These are phyloP conservation scores for Symbiodinium natans DNA, from an alignment of 73 alveolate genomes.

Conservation along the genomic window DNA sequence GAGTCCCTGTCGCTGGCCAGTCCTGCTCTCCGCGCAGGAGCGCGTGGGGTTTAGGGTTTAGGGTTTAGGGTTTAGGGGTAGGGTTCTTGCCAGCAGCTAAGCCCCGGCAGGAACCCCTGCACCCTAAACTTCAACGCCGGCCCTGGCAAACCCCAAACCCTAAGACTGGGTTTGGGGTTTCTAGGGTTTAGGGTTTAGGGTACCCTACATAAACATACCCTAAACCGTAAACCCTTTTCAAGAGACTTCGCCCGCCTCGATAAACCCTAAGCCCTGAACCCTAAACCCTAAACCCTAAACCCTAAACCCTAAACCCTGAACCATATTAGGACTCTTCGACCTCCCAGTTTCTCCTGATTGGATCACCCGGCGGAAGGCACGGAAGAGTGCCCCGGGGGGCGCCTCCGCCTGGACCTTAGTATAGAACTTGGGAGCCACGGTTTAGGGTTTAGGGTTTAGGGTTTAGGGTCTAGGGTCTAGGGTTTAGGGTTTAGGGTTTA, in stretches of 20 bases:
- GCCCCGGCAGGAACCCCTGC: not conserved
- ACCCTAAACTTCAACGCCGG: too few relatives aligned
- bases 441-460: not conserved
- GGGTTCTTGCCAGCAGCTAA: not conserved
- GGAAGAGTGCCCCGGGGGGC: constrained; percentile 85
- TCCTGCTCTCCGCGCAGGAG: not conserved
- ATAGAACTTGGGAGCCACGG: not conserved
- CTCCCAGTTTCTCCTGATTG: constrained; percentile 20
- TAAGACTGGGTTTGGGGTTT: too few relatives aligned
- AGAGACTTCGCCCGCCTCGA: too few relatives aligned
- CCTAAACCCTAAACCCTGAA: not conserved
- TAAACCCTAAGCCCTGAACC: not conserved
- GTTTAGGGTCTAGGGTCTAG: too few relatives aligned
- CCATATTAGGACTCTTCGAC: too few relatives aligned
- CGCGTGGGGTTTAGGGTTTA: not conserved
- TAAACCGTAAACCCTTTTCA: too few relatives aligned
- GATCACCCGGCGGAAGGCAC: constrained; percentile 66
- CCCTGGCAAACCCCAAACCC: too few relatives aligned
- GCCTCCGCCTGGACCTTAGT: constrained; percentile 82
- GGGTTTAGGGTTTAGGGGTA: not conserved
- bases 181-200: too few relatives aligned
- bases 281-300: not conserved
- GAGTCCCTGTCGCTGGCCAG: not conserved
- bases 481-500: too few relatives aligned
- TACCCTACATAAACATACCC: too few relatives aligned